Base-by-base conservation (phyloP, 1,284 basidiomycete genomes). In the Fistulinella cinereoalba region DNA sequence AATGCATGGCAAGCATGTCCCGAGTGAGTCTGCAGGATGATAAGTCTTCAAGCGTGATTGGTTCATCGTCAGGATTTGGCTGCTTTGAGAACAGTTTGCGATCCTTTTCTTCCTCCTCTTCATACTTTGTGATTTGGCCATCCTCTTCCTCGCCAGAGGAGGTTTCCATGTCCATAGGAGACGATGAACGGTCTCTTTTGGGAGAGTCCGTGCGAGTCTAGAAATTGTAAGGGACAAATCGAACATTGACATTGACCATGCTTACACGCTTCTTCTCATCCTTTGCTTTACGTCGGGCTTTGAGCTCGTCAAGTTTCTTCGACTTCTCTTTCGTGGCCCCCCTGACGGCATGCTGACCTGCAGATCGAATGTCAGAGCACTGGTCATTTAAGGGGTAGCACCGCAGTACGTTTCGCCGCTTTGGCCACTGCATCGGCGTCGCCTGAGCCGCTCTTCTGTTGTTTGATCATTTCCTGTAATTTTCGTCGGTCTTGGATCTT, bases 301-400 rank as follows among this genome's bases (percentile, higher is more conserved):
- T 93, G 21, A 94, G 73, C 64, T 92, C 90, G 47, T 88, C 87
- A 21, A 95, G 75, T 56, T 87, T 90, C 38, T 76, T 76, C 6
- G 76, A 75, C 70, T 94, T 94, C 69, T 92, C 88, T 60, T 88
- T 91, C 1, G 88, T 88, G 5, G 85, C 81, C 12, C 89, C 90
- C 18, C 90, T 82, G 22, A 80, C 76, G 24, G 83, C 79, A 52
- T 92, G 87, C 69, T 82, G 78, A 21, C 85, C 87, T 89, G 52
- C 40, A 40, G 56, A 54, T 9, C 41, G 32, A 51, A 38, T 16
- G 37, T 46, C 39, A 50, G 50, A n/a, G 43, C 18, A 8, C 31
- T 21, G n/a, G 23, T 15, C 32, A 19, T 41, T 31, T 8, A 46
- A 24, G 16, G 33, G 29, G 29, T 47, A 25, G 29, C 21, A 28